Evolutionary conservation across 805 yeast genomes (phyloP), one percentile per base, ranked within the genome.

Genomic region (Candida boleticola): DNA sequence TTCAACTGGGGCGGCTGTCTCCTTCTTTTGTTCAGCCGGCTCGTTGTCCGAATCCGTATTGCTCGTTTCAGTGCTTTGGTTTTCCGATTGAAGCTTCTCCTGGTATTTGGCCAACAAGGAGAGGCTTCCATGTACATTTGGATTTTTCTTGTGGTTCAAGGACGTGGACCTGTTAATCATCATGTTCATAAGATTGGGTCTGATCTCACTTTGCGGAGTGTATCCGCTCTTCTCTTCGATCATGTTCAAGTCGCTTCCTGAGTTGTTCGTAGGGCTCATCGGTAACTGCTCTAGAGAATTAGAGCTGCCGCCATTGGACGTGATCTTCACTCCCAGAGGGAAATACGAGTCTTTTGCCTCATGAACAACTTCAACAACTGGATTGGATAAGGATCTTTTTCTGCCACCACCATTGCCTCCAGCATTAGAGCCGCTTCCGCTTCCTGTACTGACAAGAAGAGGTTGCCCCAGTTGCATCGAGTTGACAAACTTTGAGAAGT

Each of bases 281-380:
- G 9, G 18, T 5, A 5, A 22, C 31, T 21, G 26, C 9, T 29
- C 26, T 13, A 39, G 18, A 11, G 29, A 13, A 16, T 21, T 16
- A 3, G 17, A 5, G 27, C 27, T 23, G 11, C 27, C 27, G 27
- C 27, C 10, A 31, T n/a, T n/a, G 11, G 35, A 31, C 5, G 13
- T 17, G 4, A 34, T 17, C 17, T 18, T 23, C 5, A 29, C 37
- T 11, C 37, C 46, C 18, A 43, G 42, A 14, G 66, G 63, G 45
- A 63, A 62, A 43, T 61, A 62, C 4, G 63, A 56, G 38, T 60
- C 64, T 31, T 54, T 55, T 4, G 55, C 49, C 18, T 48, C 43
- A 36, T 49, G 50, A 3, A 39, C 42, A 11, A 41, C 48, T 9
- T 43, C 25, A 2, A 44, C 50, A 6, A 41, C 39, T 2, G 64